Base-by-base conservation (phyloP, 2,329 filamentous ascomycete species). In the Venturia nashicola region DNA sequence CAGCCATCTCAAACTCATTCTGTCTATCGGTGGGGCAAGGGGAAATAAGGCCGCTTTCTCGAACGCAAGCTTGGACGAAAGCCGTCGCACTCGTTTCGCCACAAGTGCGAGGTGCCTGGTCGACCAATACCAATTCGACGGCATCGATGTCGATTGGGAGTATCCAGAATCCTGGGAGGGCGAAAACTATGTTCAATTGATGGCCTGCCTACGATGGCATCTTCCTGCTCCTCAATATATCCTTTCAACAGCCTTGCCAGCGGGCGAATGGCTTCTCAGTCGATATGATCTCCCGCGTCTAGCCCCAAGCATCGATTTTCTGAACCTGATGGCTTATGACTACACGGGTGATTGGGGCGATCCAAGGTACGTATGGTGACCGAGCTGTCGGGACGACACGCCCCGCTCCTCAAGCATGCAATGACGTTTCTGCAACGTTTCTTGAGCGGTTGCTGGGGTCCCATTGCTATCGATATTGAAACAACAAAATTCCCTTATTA, bases 241-340 rank as follows among this genome's bases (percentile, higher is more conserved):
- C 11, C 76, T 94, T 34, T 88, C 88, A 11, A 86, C 88, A 44
- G 87, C 87, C 42, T 80, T 94, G 5, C 88, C 90, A 3, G 87
- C 86, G 12, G 83, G 80, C 48, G 80, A 83, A 71, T 83, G 83
- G 75, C 80, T 86, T 0, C 77, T 94, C 63, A 82, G 84, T 68
- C 80, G 87, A 70, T 88, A 93, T 71, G 83, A 91, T 71, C 77
- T 93, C 12, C 76, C 74, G 27, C 77, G 79, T 64, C 83, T 86
- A 12, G 81, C 86, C 61, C 76, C 82, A 57, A 86, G 89, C 68
- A 79, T 94, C 43, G 88, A 93, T 73, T 81, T 86, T 67, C 77
- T 94, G 72, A 93, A 93, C 72, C 76, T 94, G 43, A 90, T 88
- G 83, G 83, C 89, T 1, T 94, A 91, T 74, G 89, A 94, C 73